phyloP scores from a whole-genome alignment of 495 filamentous ascomycete species.

The Aspergillus cavernicola region DNA sequence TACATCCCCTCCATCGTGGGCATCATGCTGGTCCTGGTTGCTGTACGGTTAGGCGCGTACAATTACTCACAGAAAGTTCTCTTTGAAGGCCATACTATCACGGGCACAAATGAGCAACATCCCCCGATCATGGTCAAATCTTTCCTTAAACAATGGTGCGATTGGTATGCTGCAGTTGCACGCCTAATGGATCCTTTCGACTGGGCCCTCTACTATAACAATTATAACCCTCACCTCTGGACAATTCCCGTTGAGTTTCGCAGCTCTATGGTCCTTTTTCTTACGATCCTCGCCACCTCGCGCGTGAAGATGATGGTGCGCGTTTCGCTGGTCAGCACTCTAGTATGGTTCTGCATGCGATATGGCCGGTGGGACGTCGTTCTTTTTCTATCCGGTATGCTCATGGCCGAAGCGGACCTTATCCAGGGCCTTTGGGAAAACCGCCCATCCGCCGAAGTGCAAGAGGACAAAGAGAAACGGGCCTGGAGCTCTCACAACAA shows the following conservation, averaged over 20 bases:
- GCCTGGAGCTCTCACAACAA: slow-evolving; percentile 18
- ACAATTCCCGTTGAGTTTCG: slow-evolving; percentile 71
- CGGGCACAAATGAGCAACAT: slow-evolving; percentile 46
- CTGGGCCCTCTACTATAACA: slow-evolving; percentile 51
- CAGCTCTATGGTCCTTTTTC: slow-evolving; percentile 61
- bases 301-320: slow-evolving; percentile 45
- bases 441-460: slow-evolving; percentile 15
- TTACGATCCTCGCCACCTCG: slow-evolving; percentile 53
- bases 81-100: slow-evolving; percentile 38
- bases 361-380: slow-evolving; percentile 58
- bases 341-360: slow-evolving; percentile 54
- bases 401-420: slow-evolving; percentile 57
- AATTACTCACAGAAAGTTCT: slow-evolving; percentile 41
- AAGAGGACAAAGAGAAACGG: slow-evolving; percentile 11
- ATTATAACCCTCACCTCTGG: slow-evolving; percentile 68
- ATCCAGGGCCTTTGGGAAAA: slow-evolving; percentile 44
- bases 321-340: slow-evolving; percentile 36
- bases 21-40: slow-evolving; percentile 51
- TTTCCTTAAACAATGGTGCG: slow-evolving; percentile 43
- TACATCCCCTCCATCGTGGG: slow-evolving; percentile 59
- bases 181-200: slow-evolving; percentile 51
- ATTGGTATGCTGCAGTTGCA: slow-evolving; percentile 45
- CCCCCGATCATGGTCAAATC: slow-evolving; percentile 40
- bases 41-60: slow-evolving; percentile 50
- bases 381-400: slow-evolving; percentile 56